Evolutionary conservation across 768 basidiomycete genomes (phyloP).

Genomic region (Suillus variegatus): DNA sequence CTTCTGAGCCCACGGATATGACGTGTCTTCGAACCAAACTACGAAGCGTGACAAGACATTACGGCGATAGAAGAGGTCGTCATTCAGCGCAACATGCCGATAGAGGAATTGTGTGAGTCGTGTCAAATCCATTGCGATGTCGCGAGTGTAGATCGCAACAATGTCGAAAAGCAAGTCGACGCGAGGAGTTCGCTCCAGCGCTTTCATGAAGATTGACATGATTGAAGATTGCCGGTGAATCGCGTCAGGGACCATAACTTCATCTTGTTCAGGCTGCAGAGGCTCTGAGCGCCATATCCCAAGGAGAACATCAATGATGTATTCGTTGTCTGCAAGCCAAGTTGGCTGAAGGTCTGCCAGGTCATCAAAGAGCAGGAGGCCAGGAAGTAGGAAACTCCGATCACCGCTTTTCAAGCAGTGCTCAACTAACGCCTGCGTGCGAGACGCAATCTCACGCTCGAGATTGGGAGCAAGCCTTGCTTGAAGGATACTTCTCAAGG

Average conservation of each 20-base stretch:
- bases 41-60: slow-evolving; percentile 85
- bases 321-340: slow-evolving; percentile 72
- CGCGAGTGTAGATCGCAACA: slow-evolving; percentile 76
- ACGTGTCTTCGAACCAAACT: slow-evolving; percentile 72
- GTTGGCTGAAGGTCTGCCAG: slow-evolving; percentile 61
- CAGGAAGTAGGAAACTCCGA: slow-evolving; percentile 57
- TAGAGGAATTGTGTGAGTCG: slow-evolving; percentile 84
- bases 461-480: slow-evolving; percentile 78
- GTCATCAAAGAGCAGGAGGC: slow-evolving; percentile 77
- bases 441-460: slow-evolving; percentile 64
- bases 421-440: slow-evolving; percentile 54
- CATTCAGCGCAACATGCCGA: slow-evolving; percentile 74
- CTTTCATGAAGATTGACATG: slow-evolving; percentile 75
- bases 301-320: slow-evolving; percentile 71
- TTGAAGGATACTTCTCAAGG: slow-evolving; percentile 79
- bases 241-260: slow-evolving; percentile 47
- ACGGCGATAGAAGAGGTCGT: slow-evolving; percentile 70
- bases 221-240: slow-evolving; percentile 65
- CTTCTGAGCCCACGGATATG: slow-evolving; percentile 74
- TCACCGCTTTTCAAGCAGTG: slow-evolving; percentile 54
- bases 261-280: slow-evolving; percentile 43
- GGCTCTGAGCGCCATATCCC: slow-evolving; percentile 67
- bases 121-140: slow-evolving; percentile 80
- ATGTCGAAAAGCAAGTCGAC: slow-evolving; percentile 90
- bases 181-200: slow-evolving; percentile 68